Base-by-base conservation (phyloP, 2,329 filamentous ascomycete genomes). In the Pleoardoris graminearum region DNA sequence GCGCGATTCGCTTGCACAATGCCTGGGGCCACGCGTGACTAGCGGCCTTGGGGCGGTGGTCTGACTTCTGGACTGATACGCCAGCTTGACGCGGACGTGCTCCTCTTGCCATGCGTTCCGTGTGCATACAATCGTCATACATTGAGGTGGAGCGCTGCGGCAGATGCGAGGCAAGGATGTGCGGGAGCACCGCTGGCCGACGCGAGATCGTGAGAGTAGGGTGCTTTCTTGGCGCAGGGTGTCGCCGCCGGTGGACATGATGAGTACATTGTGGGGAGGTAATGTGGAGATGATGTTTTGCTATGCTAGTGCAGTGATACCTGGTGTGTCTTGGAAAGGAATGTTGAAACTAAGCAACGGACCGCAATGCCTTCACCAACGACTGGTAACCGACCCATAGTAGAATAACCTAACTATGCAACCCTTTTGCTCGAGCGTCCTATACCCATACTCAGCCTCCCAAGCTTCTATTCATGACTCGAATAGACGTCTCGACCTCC, bases 391-490 rank as follows among this genome's bases (percentile, higher is more conserved):
- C n/a, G n/a, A n/a, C n/a, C 27, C 27, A 29, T 12, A 29, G 27
- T 12, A 7, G 27, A 37, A n/a, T 11, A 23, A 30, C 39, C 39
- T 25, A 17, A 16, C 32, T 21, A 41, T 42, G 19, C 51, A 33
- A 39, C n/a, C 16, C 27, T 39, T n/a, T 12, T 21, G 16, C 7
- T n/a, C 22, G 21, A 21, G 37, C 35, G n/a, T 11, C 25, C 12
- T 33, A 37, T 51, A 23, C 22, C 12, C 42, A 33, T 21, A 37
- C 33, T 38, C 47, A 65, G 14, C 57, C 61, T 22, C 58, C 62
- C 12, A 60, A 48, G 19, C 54, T 60, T 33, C 46, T 52, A 38
- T 61, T 59, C 50, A 57, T 57, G 36, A 60, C 46, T 21, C 54
- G 48, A 42, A 58, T 50, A 4, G 56, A 58, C 6, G 55, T 30